Conservation (phyloP, 805 yeast species). For the Kregervanrija delftensis region DNA sequence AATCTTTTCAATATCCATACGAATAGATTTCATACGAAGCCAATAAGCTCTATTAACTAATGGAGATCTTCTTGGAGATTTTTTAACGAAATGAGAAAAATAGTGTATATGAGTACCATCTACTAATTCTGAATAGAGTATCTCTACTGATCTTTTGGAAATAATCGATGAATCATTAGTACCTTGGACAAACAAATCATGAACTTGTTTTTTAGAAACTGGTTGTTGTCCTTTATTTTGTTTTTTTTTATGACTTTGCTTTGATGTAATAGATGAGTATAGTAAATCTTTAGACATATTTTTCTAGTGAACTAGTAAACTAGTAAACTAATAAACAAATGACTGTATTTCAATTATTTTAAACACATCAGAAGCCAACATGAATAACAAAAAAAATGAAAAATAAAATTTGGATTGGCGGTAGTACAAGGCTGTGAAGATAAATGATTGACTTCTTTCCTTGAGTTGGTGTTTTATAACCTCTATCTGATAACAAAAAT, state of each 20-base stretch:
- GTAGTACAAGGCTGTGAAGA: no score
- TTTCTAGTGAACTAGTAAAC: no score
- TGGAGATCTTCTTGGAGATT: conserved; percentile 65
- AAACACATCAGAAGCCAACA: no score
- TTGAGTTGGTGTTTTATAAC: no score
- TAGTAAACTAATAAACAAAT: not conserved
- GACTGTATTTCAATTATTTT: not conserved
- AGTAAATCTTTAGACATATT: not conserved
- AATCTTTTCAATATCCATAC: conserved; percentile 44
- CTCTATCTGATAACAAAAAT: no score
- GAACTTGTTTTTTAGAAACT: conserved; percentile 34
- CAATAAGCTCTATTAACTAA: conserved; percentile 80
- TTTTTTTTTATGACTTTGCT: conserved; percentile 6
- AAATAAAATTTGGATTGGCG: no score
- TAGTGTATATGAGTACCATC: conserved; percentile 26
- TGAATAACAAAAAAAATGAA: no score
- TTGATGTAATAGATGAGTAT: conserved; percentile 5
- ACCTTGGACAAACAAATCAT: conserved; percentile 71
- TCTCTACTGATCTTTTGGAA: conserved; percentile 74
- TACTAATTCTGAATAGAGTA: conserved; percentile 37
- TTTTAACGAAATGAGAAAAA: conserved; percentile 62
- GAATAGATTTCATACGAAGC: conserved; percentile 69
- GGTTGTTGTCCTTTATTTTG: conserved; percentile 23
- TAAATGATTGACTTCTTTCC: no score
- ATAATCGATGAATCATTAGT: conserved; percentile 81